These are phyloP conservation scores for Boletus sp. DNA, from an alignment of 768 basidiomycete species.

Conservation along the genomic window DNA sequence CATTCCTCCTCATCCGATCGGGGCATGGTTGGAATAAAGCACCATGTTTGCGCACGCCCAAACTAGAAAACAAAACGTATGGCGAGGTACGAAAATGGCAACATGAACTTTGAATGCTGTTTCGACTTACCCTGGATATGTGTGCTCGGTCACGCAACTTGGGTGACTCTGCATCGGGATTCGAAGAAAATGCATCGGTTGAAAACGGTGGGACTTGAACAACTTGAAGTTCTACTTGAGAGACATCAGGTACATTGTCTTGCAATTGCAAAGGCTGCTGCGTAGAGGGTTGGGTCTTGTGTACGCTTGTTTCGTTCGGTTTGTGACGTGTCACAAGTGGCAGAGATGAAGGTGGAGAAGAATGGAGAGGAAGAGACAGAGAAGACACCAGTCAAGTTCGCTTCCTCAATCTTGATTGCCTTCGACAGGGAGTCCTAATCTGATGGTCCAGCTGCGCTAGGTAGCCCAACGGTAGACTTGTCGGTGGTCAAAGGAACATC, in stretches of 20 bases:
- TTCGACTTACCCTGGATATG: no score
- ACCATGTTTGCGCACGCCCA: conserved; percentile 24
- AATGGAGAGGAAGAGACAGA: conserved; percentile 18
- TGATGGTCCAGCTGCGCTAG: neutral
- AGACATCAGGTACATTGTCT: no score
- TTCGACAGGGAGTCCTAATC: conserved; percentile 1
- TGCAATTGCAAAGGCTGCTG: neutral
- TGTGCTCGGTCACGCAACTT: no score
- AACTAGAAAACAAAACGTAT: conserved; percentile 15
- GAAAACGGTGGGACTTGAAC: no score
- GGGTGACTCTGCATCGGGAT: no score
- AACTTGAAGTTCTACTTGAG: no score
- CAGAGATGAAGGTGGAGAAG: conserved; percentile 8
- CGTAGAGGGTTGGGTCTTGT: neutral
- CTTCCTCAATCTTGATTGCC: conserved; percentile 18
- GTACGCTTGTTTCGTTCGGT: no score
- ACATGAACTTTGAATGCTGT: no score
- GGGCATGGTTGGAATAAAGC: conserved; percentile 27
- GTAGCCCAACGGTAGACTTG: neutral
- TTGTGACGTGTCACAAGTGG: neutral
- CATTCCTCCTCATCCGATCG: conserved; percentile 32
- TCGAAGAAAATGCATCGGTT: no score
- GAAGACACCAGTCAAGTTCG: conserved; percentile 3
- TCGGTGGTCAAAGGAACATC: neutral
- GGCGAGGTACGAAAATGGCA: neutral